phyloP scores from a whole-genome alignment of 768 basidiomycete genomes.

The Tricholoma saponaceum region DNA sequence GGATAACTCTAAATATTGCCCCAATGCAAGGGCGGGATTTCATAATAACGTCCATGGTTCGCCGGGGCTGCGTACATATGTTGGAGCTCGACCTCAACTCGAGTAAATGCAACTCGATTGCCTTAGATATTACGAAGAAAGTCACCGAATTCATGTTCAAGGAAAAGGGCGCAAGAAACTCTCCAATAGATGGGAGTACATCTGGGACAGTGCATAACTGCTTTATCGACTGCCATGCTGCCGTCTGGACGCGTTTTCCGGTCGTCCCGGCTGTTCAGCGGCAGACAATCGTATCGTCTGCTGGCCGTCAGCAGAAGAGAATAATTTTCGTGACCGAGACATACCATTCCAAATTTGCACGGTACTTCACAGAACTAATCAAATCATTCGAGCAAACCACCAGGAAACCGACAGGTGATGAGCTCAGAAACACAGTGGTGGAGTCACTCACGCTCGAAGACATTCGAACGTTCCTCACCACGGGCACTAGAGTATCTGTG shows the following conservation, averaged over 20 bases:
- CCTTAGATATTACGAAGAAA: slow-evolving; percentile 50
- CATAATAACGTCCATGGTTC: slow-evolving; percentile 42
- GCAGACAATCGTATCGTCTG: slow-evolving; percentile 34
- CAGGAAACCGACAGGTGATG: slow-evolving; percentile 47
- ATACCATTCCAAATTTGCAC: slow-evolving; percentile 28
- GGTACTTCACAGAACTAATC: slow-evolving; percentile 44
- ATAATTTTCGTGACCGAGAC: slow-evolving; percentile 42
- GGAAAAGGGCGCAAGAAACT: slow-evolving; percentile 29
- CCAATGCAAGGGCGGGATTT: slow-evolving; percentile 18
- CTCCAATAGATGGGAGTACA: slow-evolving; percentile 10
- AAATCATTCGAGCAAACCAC: slow-evolving; percentile 43
- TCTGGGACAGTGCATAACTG: slow-evolving; percentile 38
- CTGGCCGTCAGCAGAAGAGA: slow-evolving; percentile 25
- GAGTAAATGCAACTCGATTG: slow-evolving; percentile 35
- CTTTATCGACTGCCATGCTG: slow-evolving; percentile 49
- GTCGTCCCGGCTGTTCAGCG: slow-evolving; percentile 50
- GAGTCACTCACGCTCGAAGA: slow-evolving; percentile 24
- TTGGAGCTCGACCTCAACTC: slow-evolving; percentile 31
- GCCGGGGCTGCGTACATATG: slow-evolving; percentile 37
- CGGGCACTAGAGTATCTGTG: slow-evolving; percentile 27
- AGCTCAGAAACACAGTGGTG: slow-evolving; percentile 35
- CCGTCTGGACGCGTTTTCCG: slow-evolving; percentile 60
- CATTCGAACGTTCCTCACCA: slow-evolving; percentile 18
- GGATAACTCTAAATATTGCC: slow-evolving; percentile 34
- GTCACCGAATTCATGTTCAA: slow-evolving; percentile 54